Evolutionary conservation across 768 basidiomycete genomes (phyloP), one percentile per base, ranked within the genome.

Genomic region (Kwoniella dendrophila): DNA sequence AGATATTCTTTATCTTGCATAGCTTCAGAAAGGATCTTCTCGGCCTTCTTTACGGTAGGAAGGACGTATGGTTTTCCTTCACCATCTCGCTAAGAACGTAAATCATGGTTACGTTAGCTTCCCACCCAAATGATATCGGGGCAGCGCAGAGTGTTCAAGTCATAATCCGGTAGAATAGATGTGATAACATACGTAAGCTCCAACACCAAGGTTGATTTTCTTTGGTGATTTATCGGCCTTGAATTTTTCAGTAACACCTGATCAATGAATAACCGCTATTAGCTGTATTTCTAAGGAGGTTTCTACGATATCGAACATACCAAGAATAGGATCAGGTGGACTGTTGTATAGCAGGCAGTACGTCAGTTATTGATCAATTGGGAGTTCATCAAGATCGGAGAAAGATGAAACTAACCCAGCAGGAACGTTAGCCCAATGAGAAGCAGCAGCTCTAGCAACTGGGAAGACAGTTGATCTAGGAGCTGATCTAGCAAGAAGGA

Each of bases 201-300:
- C 96, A 68, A 97, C 96, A 75, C 96, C 96, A 61, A 99, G 84
- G 82, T 98, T 99, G 76, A 99, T 95, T 81, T 98, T 98, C 68
- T 87, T 87, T 18, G 90, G 83, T 78, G 90, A 87, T 73, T 86
- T 88, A 85, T 97, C 92, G 44, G 92, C 91, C 82, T 94, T 96
- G 86, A 93, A 99, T 29, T 92, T 92, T 77, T 97, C 95, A 29
- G 90, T 89, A 50, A 99, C 77, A 69, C 80, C 79, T 72, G 69
- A 52, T 59, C 16, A 36, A n/a, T n/a, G n/a, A n/a, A n/a, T 53
- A 44, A 22, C 20, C 24, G 48, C 41, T 43, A 10, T 43, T 33
- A 43, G 44, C 45, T 32, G 36, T 36, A 7, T 22, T 12, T 27
- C 24, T 38, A 8, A 18, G 8, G 36, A 36, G 16, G 11, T 18